Evolutionary conservation across 495 filamentous ascomycete genomes (phyloP), one percentile per base, ranked within the genome.

Genomic region (Xylona heveae): DNA sequence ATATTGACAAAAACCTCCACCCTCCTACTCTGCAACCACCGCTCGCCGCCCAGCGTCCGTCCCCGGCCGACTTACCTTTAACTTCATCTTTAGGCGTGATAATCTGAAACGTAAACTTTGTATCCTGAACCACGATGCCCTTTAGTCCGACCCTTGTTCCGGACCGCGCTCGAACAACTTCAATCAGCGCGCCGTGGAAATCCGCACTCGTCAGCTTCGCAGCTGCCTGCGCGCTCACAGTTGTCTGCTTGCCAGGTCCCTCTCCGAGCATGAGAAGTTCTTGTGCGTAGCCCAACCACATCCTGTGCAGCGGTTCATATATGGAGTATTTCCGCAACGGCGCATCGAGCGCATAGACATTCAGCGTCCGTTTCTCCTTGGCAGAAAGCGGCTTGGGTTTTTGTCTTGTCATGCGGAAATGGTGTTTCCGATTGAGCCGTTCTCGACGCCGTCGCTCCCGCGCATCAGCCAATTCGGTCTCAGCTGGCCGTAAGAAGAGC

Each of bases 51-150:
- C n/a, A 16, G 6, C 9, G 7, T 14, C n/a, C 26, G 19, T 8
- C 33, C 15, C 19, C 30, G 30, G 3, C 2, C n/a, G n/a, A n/a
- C 59, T 59, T 33, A 69, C 77, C 56, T 49, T 72, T 68, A 33
- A 88, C 46, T 36, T 59, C 59, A 45, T 64, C 58, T 42, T 50
- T 48, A 53, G 53, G 53, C 12, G 72, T 88, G 19, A 97, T 60
- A 42, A 97, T 47, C 50, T 84, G 74, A 55, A 94, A 88, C 7
- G 71, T 68, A 49, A 76, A 81, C 50, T 74, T 82, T 19, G 76
- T 71, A 57, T 97, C 88, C 47, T 78, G 71, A 13, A 91, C 66
- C 42, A 94, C 78, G 45, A 94, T 82, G 9, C 88, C 88, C 42
- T 55, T 66, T 27, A 82, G 44, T 0, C 88, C 85, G 3, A 97